Percentiles rank a stretch among this genome's conserved stretches.
These are phyloP conservation scores for Exophiala alcalophila DNA, from an alignment of 2,329 filamentous ascomycete species.

Conservation along the genomic window DNA sequence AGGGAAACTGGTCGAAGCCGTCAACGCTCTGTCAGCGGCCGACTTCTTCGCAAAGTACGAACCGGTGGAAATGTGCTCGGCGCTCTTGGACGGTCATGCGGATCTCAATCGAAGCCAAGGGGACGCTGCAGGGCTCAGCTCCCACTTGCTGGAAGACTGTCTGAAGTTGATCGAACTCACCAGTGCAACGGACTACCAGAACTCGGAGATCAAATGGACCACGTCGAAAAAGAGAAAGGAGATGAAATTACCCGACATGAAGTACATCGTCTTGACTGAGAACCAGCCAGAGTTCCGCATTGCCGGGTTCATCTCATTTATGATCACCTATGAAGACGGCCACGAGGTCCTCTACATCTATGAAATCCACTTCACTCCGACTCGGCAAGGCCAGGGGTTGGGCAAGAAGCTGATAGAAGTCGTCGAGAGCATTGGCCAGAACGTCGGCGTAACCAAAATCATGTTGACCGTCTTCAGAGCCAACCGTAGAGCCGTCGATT, in stretches of 20 bases:
- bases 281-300: constrained; percentile 20
- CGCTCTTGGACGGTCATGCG: constrained; percentile 14
- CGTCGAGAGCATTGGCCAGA: constrained; percentile 48
- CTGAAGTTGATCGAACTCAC: constrained; percentile 54
- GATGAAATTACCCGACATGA: constrained; percentile 59
- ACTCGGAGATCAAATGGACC: constrained; percentile 55
- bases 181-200: constrained; percentile 52
- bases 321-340: constrained; percentile 56
- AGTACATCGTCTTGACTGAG: constrained; percentile 51
- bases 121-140: constrained; percentile 34
- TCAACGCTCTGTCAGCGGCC: constrained; percentile 40
- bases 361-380: constrained; percentile 55
- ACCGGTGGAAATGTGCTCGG: constrained; percentile 27
- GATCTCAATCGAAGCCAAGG: constrained; percentile 1
- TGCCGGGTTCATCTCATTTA: constrained; percentile 52
- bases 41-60: constrained; percentile 40
- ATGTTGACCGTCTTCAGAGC: constrained; percentile 61
- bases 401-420: constrained; percentile 51
- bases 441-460: constrained; percentile 50
- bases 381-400: constrained; percentile 49
- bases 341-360: constrained; percentile 62
- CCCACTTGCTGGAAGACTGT: constrained; percentile 48
- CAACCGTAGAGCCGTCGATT: constrained; percentile 47
- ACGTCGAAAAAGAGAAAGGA: constrained; percentile 52
- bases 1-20: constrained; percentile 39